A percentile compares a stretch with the other conserved stretches of the same genome.
Conservation (phyloP, 2,329 filamentous ascomycete species). For the Apiospora kogelbergensis region DNA sequence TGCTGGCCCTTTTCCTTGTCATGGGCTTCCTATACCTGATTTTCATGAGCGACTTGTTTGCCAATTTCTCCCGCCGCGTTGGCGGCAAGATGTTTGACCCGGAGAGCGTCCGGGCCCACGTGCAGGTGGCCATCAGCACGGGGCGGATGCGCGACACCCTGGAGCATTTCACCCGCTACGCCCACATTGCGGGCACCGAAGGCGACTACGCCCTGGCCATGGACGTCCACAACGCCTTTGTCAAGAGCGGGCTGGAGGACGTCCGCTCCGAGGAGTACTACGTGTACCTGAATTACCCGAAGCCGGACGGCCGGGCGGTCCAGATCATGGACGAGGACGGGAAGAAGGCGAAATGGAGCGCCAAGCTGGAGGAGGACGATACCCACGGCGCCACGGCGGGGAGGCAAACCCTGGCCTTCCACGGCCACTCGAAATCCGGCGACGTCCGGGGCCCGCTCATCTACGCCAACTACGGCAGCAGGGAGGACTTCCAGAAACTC, state of each 20-base stretch:
- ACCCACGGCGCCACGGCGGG: slow-evolving; percentile 61
- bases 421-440: slow-evolving; percentile 84
- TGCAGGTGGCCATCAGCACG: slow-evolving; percentile 72
- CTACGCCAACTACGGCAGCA: slow-evolving; percentile 89
- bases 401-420: slow-evolving; percentile 76
- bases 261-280: slow-evolving; percentile 76
- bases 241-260: slow-evolving; percentile 69
- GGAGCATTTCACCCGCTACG: slow-evolving; percentile 75
- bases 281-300: slow-evolving; percentile 93
- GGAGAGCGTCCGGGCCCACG: slow-evolving; percentile 74
- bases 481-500: slow-evolving; percentile 76
- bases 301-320: slow-evolving; percentile 71
- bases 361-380: slow-evolving; percentile 79
- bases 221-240: slow-evolving; percentile 80
- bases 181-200: slow-evolving; percentile 92
- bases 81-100: slow-evolving; percentile 76
- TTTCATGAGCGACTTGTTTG: slow-evolving; percentile 83
- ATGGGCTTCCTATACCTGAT: slow-evolving; percentile 78
- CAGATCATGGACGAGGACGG: slow-evolving; percentile 73
- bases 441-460: slow-evolving; percentile 84
- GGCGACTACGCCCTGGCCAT: slow-evolving; percentile 84
- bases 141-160: slow-evolving; percentile 71
- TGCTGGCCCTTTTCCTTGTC: slow-evolving; percentile 75
- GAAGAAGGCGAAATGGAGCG: slow-evolving; percentile 68
- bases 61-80: slow-evolving; percentile 60